Conservation (phyloP, 371 early-diverging fungal species). For the Apophysomyces variabilis region DNA sequence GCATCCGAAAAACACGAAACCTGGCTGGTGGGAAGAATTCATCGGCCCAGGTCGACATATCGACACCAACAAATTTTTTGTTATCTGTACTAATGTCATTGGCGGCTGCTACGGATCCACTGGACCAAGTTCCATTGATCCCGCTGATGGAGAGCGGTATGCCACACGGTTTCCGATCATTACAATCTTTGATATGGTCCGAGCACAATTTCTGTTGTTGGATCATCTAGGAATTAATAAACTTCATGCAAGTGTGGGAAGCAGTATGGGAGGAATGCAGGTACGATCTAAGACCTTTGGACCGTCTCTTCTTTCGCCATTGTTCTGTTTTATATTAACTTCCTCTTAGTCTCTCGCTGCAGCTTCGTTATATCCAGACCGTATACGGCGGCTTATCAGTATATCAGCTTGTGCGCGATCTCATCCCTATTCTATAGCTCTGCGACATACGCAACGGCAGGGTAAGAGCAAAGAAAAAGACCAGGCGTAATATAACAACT, state of each 20-base stretch:
- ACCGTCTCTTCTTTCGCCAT: neutral
- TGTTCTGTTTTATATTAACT: too few relatives aligned
- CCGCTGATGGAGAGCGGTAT: constrained; percentile 74
- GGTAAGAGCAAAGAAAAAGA: constrained; percentile 39
- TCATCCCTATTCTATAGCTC: constrained; percentile 95
- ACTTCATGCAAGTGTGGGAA: constrained; percentile 90
- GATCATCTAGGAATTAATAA: constrained; percentile 81
- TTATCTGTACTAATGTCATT: constrained; percentile 87
- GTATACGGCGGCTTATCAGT: constrained; percentile 78
- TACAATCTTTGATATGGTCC: constrained; percentile 93
- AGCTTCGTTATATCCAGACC: constrained; percentile 81
- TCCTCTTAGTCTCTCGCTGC: constrained; percentile 75
- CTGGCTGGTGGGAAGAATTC: constrained; percentile 98
- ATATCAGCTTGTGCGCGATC: constrained; percentile 94
- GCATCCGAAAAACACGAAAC: constrained; percentile 71
- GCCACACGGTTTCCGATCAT: constrained; percentile 91
- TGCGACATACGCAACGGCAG: constrained; percentile 90
- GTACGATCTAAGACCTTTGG: constrained; percentile 24
- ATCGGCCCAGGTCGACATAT: constrained; percentile 87
- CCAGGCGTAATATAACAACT: too few relatives aligned
- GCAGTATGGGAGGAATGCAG: constrained; percentile 97
- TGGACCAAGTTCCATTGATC: constrained; percentile 81
- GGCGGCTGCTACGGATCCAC: constrained; percentile 92
- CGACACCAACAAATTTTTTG: constrained; percentile 87
- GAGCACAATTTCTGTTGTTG: constrained; percentile 88